Base-by-base conservation (phyloP, 148 eudicot genomes). In the Polygonum aviculare region DNA sequence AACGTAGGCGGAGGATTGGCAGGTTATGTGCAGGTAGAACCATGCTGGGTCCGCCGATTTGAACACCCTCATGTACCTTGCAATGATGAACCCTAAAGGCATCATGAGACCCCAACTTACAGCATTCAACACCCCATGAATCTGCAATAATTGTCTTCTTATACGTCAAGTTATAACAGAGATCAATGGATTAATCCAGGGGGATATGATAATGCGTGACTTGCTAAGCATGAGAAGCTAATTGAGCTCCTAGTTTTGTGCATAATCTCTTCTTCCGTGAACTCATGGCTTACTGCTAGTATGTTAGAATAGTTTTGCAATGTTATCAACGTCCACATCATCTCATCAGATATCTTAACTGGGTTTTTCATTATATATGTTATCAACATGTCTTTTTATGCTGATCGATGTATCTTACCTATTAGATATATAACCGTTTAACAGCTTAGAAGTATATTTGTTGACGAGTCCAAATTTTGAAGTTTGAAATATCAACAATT, bases 51-150 rank as follows among this genome's bases (percentile, higher is more conserved):
- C 82, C 0, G 74, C 74, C 9, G 81, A 38, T 12, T 83, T 81
- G 72, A 75, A 83, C 57, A 71, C 84, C 47, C 75, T 82, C 80
- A 84, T 26, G 82, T 90, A 87, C 22, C 95, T 85, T 50, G 90
- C 88, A n/a, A 85, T 73, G 15, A 90, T 85, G 21, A 77, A 89
- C 47, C 95, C 95, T n/a, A 85, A 19, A 6, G 95, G 92, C 79
- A 90, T 74, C 7, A 90, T 12, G 3, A 78, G 84, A 16, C 95
- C 95, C 92, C 92, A 90, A 50, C 92, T 84, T 40, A 84, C 54
- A 0, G 84, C 85, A 73, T 88, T 85, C 73, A 88, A 15, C 57
- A 85, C 81, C 40, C 92, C 95, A 57, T 90, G 94, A 16, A 65
- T 75, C 94, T 90, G 90, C 14, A 73, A 44, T 6, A 76, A 49